phyloP scores from a whole-genome alignment of 441 rosid species.

The California macrophylla region DNA sequence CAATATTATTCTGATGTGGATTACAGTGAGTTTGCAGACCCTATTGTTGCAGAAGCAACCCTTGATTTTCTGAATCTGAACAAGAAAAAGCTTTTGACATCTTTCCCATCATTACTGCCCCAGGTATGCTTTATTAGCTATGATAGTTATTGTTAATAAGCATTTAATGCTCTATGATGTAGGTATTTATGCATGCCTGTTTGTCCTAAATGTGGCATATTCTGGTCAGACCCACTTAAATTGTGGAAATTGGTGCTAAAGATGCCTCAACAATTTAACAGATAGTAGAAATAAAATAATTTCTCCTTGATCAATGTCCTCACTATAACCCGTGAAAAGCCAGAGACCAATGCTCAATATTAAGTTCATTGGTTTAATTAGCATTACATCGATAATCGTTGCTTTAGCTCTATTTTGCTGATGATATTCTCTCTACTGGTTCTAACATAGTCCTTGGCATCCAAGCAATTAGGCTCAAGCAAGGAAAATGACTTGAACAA shows the following conservation, averaged over 20 bases:
- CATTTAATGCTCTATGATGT: background rate
- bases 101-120: conserved; percentile 68
- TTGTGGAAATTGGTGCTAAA: background rate
- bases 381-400: background rate
- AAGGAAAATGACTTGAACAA: background rate
- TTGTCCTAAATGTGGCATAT: background rate
- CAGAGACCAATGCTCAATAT: background rate
- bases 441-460: background rate
- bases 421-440: background rate
- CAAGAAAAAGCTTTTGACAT: conserved; percentile 49
- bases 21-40: conserved; percentile 89
- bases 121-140: conserved; percentile 42
- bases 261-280: background rate
- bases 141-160: conserved; percentile 8
- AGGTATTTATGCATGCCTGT: background rate
- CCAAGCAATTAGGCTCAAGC: background rate
- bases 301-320: background rate
- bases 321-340: background rate
- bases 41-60: conserved; percentile 80
- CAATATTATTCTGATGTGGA: conserved; percentile 28
- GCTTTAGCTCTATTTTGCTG: background rate
- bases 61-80: conserved; percentile 67
- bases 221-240: background rate
- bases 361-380: background rate
- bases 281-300: background rate